Evolutionary conservation across 106 monocot genomes (phyloP), one percentile per base, ranked within the genome.

Genomic region (Dioscorea alata): DNA sequence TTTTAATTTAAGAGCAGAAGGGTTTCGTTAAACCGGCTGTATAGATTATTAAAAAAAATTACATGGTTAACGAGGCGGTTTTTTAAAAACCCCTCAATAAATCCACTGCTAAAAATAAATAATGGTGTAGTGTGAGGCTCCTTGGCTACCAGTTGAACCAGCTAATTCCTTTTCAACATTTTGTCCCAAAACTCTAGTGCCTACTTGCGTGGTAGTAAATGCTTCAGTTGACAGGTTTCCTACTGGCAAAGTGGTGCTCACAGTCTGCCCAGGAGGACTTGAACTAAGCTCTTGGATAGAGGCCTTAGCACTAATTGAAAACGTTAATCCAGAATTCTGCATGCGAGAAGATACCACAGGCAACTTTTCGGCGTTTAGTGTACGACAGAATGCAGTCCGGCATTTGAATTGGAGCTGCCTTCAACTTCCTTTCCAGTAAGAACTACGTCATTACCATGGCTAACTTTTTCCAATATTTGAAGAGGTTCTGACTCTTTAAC

Each of bases 111-210:
- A n/a, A n/a, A n/a, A n/a, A n/a, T n/a, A n/a, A n/a, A n/a, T n/a
- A n/a, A n/a, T n/a, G n/a, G n/a, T n/a, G n/a, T n/a, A n/a, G n/a
- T n/a, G n/a, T 56, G 65, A 62, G 54, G 48, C 60, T 69, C 49
- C 76, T 21, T 61, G 63, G 64, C 21, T 33, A 53, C 28, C 59
- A 68, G 31, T 64, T 71, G 70, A 71, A 48, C 23, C 58, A 56
- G 9, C 52, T 72, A 60, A 20, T 35, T 19, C 57, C 68, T 13
- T 76, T 68, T 49, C 58, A 21, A 65, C 20, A 50, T 23, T 67
- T 72, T 42, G 50, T 42, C 64, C 49, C 64, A 53, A 64, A 58
- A 42, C 57, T 35, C 59, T 60, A 20, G 51, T 32, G 65, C 34
- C 74, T 67, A 23, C 49, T 71, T 72, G 64, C 17, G 0, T 66